Conservation (phyloP, 2,329 filamentous ascomycete species). For the Hysterium pulicare region DNA sequence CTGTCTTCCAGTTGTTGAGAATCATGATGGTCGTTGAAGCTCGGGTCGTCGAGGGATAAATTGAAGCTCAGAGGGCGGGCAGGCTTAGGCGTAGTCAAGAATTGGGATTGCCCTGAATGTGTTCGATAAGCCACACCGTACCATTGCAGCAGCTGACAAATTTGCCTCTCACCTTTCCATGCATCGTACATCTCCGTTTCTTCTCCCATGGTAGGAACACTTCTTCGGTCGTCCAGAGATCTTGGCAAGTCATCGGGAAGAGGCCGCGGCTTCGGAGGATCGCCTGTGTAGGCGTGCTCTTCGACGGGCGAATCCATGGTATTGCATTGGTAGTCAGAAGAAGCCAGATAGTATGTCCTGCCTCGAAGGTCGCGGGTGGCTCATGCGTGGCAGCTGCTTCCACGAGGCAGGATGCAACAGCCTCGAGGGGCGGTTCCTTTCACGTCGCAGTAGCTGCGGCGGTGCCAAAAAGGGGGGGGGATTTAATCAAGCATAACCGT, state of each 20-base stretch:
- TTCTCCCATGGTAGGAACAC: conserved; percentile 60
- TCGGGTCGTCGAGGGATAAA: conserved; percentile 74
- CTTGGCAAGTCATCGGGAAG: conserved; percentile 85
- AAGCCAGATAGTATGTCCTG: conserved; percentile 1
- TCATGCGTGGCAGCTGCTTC: background rate
- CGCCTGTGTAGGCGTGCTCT: conserved; percentile 33
- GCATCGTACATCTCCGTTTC: conserved; percentile 99
- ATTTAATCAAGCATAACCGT: no score
- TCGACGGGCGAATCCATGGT: conserved; percentile 27
- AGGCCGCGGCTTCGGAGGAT: conserved; percentile 35
- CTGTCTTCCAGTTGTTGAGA: conserved; percentile 64
- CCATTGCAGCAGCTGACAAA: conserved; percentile 18
- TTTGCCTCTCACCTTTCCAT: conserved; percentile 73
- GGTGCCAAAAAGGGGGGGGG: background rate
- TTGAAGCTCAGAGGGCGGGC: conserved; percentile 84
- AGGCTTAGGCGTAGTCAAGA: conserved; percentile 79
- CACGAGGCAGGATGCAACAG: background rate
- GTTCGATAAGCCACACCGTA: conserved; percentile 9
- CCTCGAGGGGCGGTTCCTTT: background rate
- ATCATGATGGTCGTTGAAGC: conserved; percentile 65
- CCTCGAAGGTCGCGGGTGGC: background rate
- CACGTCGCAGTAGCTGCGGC: background rate
- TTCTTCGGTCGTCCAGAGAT: conserved; percentile 83
- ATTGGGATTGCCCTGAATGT: conserved; percentile 81
- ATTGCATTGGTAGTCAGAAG: conserved; percentile 7